These are phyloP conservation scores for Kurtzmaniella fragi DNA, from an alignment of 805 yeast species.

Conservation along the genomic window DNA sequence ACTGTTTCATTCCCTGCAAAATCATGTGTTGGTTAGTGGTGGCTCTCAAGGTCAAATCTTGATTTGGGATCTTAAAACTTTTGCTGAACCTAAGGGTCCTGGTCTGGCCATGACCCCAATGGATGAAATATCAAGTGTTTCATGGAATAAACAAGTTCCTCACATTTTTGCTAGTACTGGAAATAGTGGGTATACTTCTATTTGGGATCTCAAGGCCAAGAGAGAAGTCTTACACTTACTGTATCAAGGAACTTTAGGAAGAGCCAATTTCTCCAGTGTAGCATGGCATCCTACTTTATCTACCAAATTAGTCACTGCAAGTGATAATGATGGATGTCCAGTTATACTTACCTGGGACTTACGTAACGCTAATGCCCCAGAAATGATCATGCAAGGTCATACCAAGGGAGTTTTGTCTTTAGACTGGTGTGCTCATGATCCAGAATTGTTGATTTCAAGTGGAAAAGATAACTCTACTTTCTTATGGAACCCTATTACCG, in stretches of 20 bases:
- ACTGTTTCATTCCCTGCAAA: constrained; percentile 71
- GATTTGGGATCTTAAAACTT: constrained; percentile 80
- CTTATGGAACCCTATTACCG: constrained; percentile 85
- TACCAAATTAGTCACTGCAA: constrained; percentile 83
- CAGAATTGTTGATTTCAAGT: constrained; percentile 73
- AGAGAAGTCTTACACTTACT: constrained; percentile 84
- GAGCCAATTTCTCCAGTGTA: constrained; percentile 72
- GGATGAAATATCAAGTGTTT: constrained; percentile 73
- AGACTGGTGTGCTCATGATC: constrained; percentile 91
- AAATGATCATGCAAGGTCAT: constrained; percentile 70
- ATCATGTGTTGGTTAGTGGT: constrained; percentile 74
- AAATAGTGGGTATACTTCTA: constrained; percentile 76
- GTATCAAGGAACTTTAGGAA: constrained; percentile 46
- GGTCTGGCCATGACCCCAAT: constrained; percentile 74
- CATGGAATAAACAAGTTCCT: constrained; percentile 82
- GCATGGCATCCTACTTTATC: constrained; percentile 94
- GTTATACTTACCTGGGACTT: constrained; percentile 88
- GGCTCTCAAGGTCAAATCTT: constrained; percentile 85
- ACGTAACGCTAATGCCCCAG: constrained; percentile 91
- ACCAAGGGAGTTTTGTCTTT: constrained; percentile 81
- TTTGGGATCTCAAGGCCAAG: constrained; percentile 89
- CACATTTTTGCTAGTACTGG: constrained; percentile 92
- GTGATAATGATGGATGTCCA: constrained; percentile 76
- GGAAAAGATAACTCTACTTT: constrained; percentile 87
- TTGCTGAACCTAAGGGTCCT: constrained; percentile 57